Base-by-base conservation (phyloP, 2,329 filamentous ascomycete species). In the Chaetomiaceae sp. region DNA sequence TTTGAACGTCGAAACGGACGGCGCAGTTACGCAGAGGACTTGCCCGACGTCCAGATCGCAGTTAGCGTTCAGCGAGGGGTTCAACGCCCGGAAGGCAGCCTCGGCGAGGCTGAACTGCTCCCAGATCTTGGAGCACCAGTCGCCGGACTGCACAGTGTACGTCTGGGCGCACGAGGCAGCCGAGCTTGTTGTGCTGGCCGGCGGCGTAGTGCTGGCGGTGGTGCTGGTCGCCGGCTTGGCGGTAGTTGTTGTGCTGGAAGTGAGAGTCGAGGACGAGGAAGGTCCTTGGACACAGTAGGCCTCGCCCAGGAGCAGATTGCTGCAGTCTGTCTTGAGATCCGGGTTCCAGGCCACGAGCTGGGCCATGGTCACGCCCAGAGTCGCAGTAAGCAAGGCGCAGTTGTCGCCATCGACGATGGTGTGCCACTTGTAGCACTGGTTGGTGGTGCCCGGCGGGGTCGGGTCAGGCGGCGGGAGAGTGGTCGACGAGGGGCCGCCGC, bases 321-420 rank as follows among this genome's bases (percentile, higher is more conserved):
- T 19, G 34, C 44, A 46, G 25, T 46, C 44, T 6, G 44, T 5
- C 4, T 39, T 38, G 44, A 46, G 44, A 25, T 46, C 44, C 2
- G 44, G 44, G 34, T 46, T 46, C 44, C 44, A 46, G 10, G 34
- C 44, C 10, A 39, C 10, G 21, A 46, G 44, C 34, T 46, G 44
- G 5, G 44, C 34, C 44, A 39, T 46, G 21, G 34, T 38, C n/a
- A 46, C 23, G 34, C 44, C 44, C 34, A 46, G 44, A 2, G 44
- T 46, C 23, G 30, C 39, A 12, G 30, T 34, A 16, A 46, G 44
- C 14, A 46, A 25, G 21, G 21, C 34, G 23, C 44, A 46, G 44
- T 30, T 39, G 44, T 46, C 44, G 44, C 34, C 23, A 2, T 21
- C 9, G 5, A 46, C 44, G 5, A 46, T 23, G n/a, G 21, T 4